Evolutionary conservation across 1,139 yeast genomes (phyloP).

Genomic region (Pichia sp.): DNA sequence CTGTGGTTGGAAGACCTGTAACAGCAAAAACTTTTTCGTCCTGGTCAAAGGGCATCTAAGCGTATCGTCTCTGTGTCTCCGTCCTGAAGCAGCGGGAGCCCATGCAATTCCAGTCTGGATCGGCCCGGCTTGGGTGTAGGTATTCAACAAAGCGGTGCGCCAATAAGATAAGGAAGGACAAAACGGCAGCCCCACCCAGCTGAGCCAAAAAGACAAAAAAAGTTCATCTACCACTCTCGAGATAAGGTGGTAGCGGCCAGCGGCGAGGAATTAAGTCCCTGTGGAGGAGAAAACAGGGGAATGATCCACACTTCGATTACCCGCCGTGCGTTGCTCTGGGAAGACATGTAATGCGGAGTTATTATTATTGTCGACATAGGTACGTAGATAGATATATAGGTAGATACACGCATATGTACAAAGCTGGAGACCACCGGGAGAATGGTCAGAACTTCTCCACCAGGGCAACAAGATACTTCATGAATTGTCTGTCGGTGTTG

Average conservation of each 20-base stretch:
- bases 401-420: not conserved
- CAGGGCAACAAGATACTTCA: constrained; percentile 59
- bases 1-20: not conserved
- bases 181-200: not conserved
- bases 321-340: not conserved
- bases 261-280: not conserved
- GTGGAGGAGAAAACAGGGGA: not conserved
- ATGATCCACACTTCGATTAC: too few relatives aligned
- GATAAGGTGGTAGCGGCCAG: not conserved
- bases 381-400: not conserved
- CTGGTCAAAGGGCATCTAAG: not conserved
- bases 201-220: not conserved
- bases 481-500: constrained; percentile 54
- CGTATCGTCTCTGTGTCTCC: not conserved
- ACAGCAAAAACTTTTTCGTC: not conserved
- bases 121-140: not conserved
- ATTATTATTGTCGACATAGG: not conserved
- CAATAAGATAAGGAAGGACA: not conserved
- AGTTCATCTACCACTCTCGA: not conserved
- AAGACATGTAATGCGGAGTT: too few relatives aligned
- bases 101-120: not conserved
- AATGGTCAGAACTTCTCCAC: constrained; percentile 34
- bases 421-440: not conserved
- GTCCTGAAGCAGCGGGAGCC: not conserved
- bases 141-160: not conserved